phyloP scores from a whole-genome alignment of 371 early-diverging fungal genomes.

The Sporodiniella umbellata region DNA sequence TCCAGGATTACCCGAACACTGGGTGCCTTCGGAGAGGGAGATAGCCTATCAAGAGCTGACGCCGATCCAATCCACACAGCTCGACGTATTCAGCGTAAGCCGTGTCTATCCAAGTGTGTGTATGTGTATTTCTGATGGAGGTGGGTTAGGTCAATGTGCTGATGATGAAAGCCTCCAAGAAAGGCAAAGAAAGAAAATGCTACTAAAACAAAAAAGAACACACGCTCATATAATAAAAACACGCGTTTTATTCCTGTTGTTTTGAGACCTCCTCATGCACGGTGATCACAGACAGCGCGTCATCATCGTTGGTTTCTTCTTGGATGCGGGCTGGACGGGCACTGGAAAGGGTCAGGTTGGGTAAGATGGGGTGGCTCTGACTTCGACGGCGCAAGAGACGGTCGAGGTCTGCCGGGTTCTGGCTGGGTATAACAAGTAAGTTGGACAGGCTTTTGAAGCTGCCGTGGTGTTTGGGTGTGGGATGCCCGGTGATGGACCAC shows the following conservation, averaged over 20 bases:
- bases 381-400: constrained; percentile 17
- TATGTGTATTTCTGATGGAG: too few species aligned
- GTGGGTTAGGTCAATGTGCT: constrained; percentile 12
- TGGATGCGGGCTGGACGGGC: background rate
- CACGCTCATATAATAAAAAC: too few species aligned
- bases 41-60: constrained; percentile 21
- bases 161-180: constrained; percentile 11
- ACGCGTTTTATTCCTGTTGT: too few species aligned
- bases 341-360: constrained; percentile 1
- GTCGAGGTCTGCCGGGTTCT: too few species aligned
- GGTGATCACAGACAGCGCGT: too few species aligned
- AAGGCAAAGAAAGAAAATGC: constrained; percentile 1
- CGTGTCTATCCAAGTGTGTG: too few species aligned
- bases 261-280: too few species aligned
- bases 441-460: too few species aligned
- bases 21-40: constrained; percentile 36
- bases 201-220: too few species aligned
- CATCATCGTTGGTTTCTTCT: constrained; percentile 3
- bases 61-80: constrained; percentile 45
- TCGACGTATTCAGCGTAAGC: constrained; percentile 41
- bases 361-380: constrained; percentile 28
- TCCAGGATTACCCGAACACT: too few species aligned
- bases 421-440: too few species aligned
- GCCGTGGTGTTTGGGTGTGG: background rate
- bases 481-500: constrained; percentile 6